phyloP scores from a whole-genome alignment of 2,329 filamentous ascomycete species.

The Waltergamsia citrina region DNA sequence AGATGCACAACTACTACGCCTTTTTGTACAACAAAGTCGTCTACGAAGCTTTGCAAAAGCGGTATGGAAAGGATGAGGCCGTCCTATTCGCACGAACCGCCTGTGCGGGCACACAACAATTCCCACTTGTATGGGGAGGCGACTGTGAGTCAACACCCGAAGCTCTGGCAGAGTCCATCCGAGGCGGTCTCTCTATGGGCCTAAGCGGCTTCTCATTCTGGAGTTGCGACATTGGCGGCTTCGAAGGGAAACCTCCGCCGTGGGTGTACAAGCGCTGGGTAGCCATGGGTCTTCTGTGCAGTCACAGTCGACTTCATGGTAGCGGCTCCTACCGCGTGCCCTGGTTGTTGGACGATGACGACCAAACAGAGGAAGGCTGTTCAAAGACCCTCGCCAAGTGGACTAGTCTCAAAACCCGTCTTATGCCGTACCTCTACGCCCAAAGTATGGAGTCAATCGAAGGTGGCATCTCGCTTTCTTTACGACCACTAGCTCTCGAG shows the following conservation, averaged over 20 bases:
- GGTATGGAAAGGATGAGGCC: constrained; percentile 42
- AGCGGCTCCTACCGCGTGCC: constrained; percentile 65
- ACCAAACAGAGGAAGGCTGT: constrained; percentile 42
- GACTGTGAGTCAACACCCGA: constrained; percentile 68
- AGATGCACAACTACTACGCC: constrained; percentile 74
- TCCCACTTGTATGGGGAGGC: constrained; percentile 64
- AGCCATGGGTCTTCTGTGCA: constrained; percentile 63
- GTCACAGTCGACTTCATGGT: constrained; percentile 62
- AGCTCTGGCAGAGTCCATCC: constrained; percentile 62
- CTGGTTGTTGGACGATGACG: constrained; percentile 61
- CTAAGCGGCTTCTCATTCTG: constrained; percentile 59
- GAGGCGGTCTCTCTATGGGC: constrained; percentile 54
- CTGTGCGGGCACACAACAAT: constrained; percentile 58
- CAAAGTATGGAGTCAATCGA: constrained; percentile 30
- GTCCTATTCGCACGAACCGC: constrained; percentile 59
- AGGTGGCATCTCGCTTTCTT: constrained; percentile 49
- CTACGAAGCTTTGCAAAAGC: constrained; percentile 52
- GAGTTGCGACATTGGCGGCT: constrained; percentile 63
- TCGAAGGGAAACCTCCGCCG: constrained; percentile 57
- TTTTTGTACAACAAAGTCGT: constrained; percentile 63
- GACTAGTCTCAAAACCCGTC: constrained; percentile 37
- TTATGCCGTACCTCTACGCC: constrained; percentile 42
- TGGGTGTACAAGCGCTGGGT: constrained; percentile 73
- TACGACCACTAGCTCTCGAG: constrained; percentile 59
- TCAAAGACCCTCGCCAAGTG: constrained; percentile 37